These are phyloP conservation scores for Atractiella rhizophila DNA, from an alignment of 768 basidiomycete species.

Conservation along the genomic window DNA sequence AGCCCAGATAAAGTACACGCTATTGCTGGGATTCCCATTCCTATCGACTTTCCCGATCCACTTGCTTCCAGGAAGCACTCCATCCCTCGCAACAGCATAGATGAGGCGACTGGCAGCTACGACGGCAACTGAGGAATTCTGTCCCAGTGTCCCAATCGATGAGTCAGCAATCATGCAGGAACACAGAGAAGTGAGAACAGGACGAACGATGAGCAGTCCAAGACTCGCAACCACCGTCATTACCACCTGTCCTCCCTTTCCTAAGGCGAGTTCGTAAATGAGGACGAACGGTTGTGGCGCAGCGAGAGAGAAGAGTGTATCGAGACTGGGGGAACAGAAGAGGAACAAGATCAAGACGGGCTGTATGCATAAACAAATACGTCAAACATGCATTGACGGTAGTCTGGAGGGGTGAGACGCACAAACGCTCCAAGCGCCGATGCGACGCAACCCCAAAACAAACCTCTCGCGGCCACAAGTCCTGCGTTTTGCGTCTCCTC, in stretches of 20 bases:
- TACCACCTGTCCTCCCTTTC: conserved; percentile 50
- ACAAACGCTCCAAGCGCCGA: conserved; percentile 44
- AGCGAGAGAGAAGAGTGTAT: conserved; percentile 43
- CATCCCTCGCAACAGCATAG: conserved; percentile 83
- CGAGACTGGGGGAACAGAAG: conserved; percentile 22
- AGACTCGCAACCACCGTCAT: conserved; percentile 65
- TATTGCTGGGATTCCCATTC: conserved; percentile 51
- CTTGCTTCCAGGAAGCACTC: conserved; percentile 52
- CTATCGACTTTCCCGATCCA: conserved; percentile 58
- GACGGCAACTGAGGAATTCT: conserved; percentile 69
- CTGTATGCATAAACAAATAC: conserved; percentile 32
- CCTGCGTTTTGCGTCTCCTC: conserved; percentile 69
- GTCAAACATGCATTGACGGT: not conserved
- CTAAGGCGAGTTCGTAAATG: conserved; percentile 58
- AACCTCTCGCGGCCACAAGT: conserved; percentile 57
- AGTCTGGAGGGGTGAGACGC: not conserved
- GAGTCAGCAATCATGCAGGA: not conserved
- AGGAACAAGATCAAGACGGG: conserved; percentile 23
- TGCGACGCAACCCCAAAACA: conserved; percentile 49
- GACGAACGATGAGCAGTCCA: conserved; percentile 54
- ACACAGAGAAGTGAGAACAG: not conserved
- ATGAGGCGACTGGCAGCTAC: conserved; percentile 70
- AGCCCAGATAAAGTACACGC: conserved; percentile 61
- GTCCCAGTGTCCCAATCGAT: not conserved
- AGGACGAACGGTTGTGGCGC: conserved; percentile 83